Evolutionary conservation across 202 grass and related monocot species (phyloP).

Genomic region (Eragrostis tef): DNA sequence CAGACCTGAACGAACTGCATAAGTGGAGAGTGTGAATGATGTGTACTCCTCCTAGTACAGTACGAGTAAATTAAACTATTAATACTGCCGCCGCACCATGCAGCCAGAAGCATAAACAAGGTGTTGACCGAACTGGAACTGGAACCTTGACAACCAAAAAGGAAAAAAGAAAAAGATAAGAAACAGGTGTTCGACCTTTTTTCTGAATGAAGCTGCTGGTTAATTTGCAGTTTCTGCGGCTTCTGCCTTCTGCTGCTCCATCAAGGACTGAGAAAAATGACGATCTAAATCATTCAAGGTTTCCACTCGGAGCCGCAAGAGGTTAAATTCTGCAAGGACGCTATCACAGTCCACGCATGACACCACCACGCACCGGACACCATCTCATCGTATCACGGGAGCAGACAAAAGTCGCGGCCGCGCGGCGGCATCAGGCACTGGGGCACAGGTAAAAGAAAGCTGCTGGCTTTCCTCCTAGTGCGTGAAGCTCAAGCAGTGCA

Average conservation of each 20-base stretch:
- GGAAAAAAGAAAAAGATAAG: no score
- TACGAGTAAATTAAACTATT: not conserved
- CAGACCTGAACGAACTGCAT: not conserved
- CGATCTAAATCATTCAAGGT: not conserved
- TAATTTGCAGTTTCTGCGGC: constrained; percentile 2
- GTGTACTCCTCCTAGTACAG: not conserved
- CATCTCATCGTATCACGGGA: constrained; percentile 40
- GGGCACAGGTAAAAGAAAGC: constrained; percentile 27
- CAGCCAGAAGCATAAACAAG: not conserved
- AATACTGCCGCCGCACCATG: not conserved
- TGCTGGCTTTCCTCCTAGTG: constrained; percentile 47
- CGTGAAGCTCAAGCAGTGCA: constrained; percentile 32
- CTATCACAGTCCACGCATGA: constrained; percentile 52
- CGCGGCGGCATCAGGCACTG: constrained; percentile 31
- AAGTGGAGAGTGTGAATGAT: constrained; percentile 8
- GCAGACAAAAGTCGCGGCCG: constrained; percentile 43
- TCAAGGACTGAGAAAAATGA: not conserved
- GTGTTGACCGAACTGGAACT: constrained; percentile 16
- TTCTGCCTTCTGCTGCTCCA: not conserved
- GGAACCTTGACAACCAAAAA: constrained; percentile 7
- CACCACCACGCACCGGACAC: constrained; percentile 22
- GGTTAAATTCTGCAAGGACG: constrained; percentile 36
- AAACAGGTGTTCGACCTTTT: no score
- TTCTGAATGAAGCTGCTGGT: constrained; percentile 1
- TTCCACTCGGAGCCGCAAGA: not conserved